Percentiles rank a stretch among this genome's conserved stretches.
These are phyloP conservation scores for Zizania latifolia DNA, from an alignment of 176 grass and related monocot genomes.

Conservation along the genomic window DNA sequence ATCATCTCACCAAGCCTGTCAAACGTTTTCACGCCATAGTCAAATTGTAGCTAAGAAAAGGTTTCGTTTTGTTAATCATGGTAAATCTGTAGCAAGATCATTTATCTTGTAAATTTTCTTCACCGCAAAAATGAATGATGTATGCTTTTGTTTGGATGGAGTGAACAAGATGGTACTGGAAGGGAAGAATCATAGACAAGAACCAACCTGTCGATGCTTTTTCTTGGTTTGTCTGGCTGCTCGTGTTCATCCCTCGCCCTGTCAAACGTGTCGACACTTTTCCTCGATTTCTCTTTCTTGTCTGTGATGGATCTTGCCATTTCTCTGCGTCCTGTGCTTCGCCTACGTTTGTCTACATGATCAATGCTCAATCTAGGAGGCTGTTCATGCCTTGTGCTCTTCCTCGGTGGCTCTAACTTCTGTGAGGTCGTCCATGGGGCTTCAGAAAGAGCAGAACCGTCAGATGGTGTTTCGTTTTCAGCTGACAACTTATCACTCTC, in stretches of 20 bases:
- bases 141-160: neutral
- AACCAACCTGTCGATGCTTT: conserved; percentile 80
- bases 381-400: conserved; percentile 32
- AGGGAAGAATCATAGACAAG: neutral
- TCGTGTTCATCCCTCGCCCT: conserved; percentile 34
- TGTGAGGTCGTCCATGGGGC: conserved; percentile 42
- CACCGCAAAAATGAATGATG: neutral
- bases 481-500: conserved; percentile 33
- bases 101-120: neutral
- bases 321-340: conserved; percentile 58
- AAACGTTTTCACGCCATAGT: neutral
- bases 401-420: conserved; percentile 39
- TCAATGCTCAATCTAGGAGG: conserved; percentile 11
- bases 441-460: conserved; percentile 33
- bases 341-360: conserved; percentile 36
- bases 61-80: conserved; percentile 1
- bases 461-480: conserved; percentile 25
- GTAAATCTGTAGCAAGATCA: neutral
- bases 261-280: conserved; percentile 50
- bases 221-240: conserved; percentile 74
- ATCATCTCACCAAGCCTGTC: conserved; percentile 81
- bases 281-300: conserved; percentile 60
- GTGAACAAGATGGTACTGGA: neutral
- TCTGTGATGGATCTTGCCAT: conserved; percentile 41
- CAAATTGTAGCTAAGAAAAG: neutral